phyloP scores from a whole-genome alignment of 2,329 filamentous ascomycete species.

The Paramyrothecium sp. region DNA sequence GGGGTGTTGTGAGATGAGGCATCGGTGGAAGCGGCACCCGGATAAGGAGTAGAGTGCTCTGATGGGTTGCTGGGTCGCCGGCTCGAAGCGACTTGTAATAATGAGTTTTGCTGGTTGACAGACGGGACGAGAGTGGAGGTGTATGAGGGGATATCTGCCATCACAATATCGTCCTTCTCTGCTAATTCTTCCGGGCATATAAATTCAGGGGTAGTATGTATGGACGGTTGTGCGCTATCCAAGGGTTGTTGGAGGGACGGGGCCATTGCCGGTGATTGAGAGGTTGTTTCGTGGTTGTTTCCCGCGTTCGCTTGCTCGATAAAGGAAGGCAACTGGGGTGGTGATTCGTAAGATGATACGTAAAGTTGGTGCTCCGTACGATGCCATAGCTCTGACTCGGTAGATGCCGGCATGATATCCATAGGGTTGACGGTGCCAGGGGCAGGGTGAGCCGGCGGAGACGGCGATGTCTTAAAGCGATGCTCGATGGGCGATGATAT shows the following conservation, averaged over 20 bases:
- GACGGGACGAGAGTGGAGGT: slow-evolving; percentile 7
- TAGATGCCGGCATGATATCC: slow-evolving; percentile 48
- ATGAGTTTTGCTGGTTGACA: slow-evolving; percentile 19
- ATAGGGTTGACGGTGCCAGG: slow-evolving; percentile 52
- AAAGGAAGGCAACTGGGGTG: slow-evolving; percentile 13
- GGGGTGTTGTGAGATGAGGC: slow-evolving; percentile 43
- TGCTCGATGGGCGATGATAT: slow-evolving; percentile 19
- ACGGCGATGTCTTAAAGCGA: slow-evolving; percentile 22
- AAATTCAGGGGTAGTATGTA: slow-evolving; percentile 18
- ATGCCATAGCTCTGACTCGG: slow-evolving; percentile 34
- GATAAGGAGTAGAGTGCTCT: slow-evolving; percentile 41
- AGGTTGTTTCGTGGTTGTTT: slow-evolving; percentile 12
- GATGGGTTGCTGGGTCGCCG: slow-evolving; percentile 33
- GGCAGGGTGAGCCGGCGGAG: slow-evolving; percentile 30
- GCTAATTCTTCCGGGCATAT: slow-evolving; percentile 13
- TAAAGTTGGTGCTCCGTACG: slow-evolving; percentile 34
- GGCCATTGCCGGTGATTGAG: slow-evolving; percentile 17
- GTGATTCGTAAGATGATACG: slow-evolving; percentile 22
- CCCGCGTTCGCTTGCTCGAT: not conserved
- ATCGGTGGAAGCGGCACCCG: slow-evolving; percentile 35
- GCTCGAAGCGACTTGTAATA: slow-evolving; percentile 15
- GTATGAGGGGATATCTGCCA: slow-evolving; percentile 15
- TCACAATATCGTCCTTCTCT: slow-evolving; percentile 17
- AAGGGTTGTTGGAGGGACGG: slow-evolving; percentile 13
- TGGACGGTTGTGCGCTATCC: slow-evolving; percentile 24